Evolutionary conservation across 2,329 filamentous ascomycete genomes (phyloP).

Genomic region (Juglanconis oblonga): DNA sequence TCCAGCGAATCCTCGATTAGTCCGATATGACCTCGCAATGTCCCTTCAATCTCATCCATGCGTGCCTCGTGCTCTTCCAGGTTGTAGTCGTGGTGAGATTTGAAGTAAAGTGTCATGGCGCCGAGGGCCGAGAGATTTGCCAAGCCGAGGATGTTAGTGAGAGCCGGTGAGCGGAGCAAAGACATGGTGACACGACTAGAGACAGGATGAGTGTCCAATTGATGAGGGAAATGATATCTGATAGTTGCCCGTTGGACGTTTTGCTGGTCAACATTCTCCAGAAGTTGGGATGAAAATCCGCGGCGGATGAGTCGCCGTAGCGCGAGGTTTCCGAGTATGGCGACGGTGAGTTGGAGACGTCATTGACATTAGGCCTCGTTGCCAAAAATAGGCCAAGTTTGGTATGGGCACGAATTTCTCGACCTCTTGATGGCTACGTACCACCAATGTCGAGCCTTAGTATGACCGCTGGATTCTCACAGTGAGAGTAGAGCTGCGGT

Average conservation of each 20-base stretch:
- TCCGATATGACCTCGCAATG: slow-evolving; percentile 13
- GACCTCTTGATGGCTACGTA: too few species aligned
- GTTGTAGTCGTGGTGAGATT: slow-evolving; percentile 3
- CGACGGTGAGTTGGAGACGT: background rate
- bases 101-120: slow-evolving; percentile 2
- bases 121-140: slow-evolving; percentile 10
- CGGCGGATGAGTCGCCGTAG: too few species aligned
- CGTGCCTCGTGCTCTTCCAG: slow-evolving; percentile 11
- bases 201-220: background rate
- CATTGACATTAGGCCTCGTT: background rate
- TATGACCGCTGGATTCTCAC: background rate
- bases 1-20: slow-evolving; percentile 13
- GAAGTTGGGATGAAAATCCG: background rate
- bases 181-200: slow-evolving; percentile 1
- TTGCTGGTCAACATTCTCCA: background rate
- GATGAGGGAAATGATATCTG: background rate
- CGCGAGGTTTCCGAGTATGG: background rate
- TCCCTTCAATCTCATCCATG: slow-evolving; percentile 16
- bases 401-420: background rate
- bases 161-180: slow-evolving; percentile 9
- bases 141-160: slow-evolving; percentile 6
- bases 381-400: background rate
- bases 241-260: too few species aligned
- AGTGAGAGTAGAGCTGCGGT: background rate
- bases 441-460: background rate